These are phyloP conservation scores for Fusarium metavorans DNA, from an alignment of 2,329 filamentous ascomycete genomes.

Conservation along the genomic window DNA sequence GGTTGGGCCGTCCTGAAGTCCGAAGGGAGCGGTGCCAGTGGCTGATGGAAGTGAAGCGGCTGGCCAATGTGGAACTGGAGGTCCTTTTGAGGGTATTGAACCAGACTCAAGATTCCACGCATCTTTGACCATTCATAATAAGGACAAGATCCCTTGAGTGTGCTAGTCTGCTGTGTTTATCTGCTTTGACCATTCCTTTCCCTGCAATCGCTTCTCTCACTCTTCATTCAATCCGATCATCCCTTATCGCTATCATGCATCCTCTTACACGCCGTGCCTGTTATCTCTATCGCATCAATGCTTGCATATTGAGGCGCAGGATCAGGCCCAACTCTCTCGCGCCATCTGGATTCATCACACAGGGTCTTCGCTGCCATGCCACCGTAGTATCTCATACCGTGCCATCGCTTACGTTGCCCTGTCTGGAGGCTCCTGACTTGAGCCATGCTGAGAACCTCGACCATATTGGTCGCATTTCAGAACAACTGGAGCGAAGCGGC, in stretches of 20 bases:
- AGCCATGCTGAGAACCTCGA: slow-evolving; percentile 18
- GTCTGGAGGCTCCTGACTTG: slow-evolving; percentile 25
- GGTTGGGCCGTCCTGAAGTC: background rate
- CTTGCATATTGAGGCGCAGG: background rate
- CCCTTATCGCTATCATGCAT: slow-evolving; percentile 1
- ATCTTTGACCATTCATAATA: background rate
- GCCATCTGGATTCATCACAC: background rate
- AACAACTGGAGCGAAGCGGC: slow-evolving; percentile 38
- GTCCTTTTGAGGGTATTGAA: background rate
- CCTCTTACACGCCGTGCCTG: background rate
- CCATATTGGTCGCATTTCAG: slow-evolving; percentile 32
- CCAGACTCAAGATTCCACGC: background rate
- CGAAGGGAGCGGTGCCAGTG: background rate
- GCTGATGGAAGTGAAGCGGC: background rate
- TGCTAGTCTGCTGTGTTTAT: background rate
- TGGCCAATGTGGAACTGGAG: background rate
- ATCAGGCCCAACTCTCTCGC: background rate
- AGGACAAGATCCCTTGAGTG: background rate
- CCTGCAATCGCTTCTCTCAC: background rate
- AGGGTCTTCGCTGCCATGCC: background rate
- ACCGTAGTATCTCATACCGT: slow-evolving; percentile 8
- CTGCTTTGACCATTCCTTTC: background rate
- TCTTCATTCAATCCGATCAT: background rate
- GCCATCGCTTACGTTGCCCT: slow-evolving; percentile 14
- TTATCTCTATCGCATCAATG: background rate